Base-by-base conservation (phyloP, 2,329 filamentous ascomycete genomes). In the Macrophomina tecta region DNA sequence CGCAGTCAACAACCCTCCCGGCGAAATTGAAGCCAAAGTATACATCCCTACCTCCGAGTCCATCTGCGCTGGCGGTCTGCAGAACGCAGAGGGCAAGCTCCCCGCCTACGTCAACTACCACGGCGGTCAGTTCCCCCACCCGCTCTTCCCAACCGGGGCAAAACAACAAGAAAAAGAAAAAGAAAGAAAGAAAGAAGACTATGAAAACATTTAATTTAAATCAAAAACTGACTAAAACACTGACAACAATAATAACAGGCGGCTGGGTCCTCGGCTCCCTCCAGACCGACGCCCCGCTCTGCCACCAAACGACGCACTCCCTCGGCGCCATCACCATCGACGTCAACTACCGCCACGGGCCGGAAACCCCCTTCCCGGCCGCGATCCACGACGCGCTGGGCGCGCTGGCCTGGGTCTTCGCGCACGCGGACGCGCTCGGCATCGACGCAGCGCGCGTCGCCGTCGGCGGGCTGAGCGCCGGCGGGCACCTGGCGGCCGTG, bases 331-430 rank as follows among this genome's bases (percentile, higher is more conserved):
- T 56, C 6, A 75, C 80, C 4, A 66, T 79, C 60, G 72, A 74
- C 30, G 71, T 79, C 32, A 74, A 75, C 64, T 80, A 80, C 64
- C 72, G 77, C 23, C 72, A 78, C 1, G 77, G 75, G 7, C 78
- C 78, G 3, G 77, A 80, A 66, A 70, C 75, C 46, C 73, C 73
- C 14, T 80, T 75, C 68, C 78, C 78, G 12, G 71, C 72, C 11
- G 75, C 78, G 30, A 68, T 77, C 0, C 71, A 78, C 36, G 78
- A 80, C 55, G 69, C 71, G 1, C 68, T 78, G 16, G 72, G 74
- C 49, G 75, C 74, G 3, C 49, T 79, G 0, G 70, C 72, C 66
- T 80, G 76, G 74, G 71, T 77, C 2, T 2, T 36, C 36, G 28
- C 30, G 6, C 14, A 12, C 32, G 32, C 52, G 14, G 51, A 4